Evolutionary conservation across 2,329 filamentous ascomycete species (phyloP).

Genomic region (Trichoderma arundinaceum): DNA sequence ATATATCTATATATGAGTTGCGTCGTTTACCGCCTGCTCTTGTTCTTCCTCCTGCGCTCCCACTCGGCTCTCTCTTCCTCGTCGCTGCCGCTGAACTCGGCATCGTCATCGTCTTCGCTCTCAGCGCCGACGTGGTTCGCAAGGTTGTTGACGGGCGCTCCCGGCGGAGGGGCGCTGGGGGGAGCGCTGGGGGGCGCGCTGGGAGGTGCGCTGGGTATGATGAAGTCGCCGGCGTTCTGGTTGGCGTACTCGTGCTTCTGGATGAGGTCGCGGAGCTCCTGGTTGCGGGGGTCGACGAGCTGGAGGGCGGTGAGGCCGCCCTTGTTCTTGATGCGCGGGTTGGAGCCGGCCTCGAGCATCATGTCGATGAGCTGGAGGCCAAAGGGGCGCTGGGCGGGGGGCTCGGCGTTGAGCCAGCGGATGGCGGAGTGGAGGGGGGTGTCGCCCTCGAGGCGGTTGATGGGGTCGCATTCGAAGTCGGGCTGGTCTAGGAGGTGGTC

Average conservation of each 20-base stretch:
- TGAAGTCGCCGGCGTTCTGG: slow-evolving; percentile 64
- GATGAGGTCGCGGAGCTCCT: slow-evolving; percentile 65
- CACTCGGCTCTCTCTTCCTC: slow-evolving; percentile 68
- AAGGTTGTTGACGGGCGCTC: slow-evolving; percentile 31
- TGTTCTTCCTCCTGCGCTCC: slow-evolving; percentile 57
- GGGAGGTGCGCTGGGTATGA: slow-evolving; percentile 44
- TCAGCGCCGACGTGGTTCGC: slow-evolving; percentile 39
- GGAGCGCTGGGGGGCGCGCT: slow-evolving; percentile 38
- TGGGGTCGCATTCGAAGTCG: slow-evolving; percentile 82
- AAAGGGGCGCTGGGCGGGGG: slow-evolving; percentile 65
- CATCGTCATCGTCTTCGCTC: slow-evolving; percentile 56
- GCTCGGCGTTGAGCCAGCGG: slow-evolving; percentile 74
- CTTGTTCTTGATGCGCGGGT: slow-evolving; percentile 67
- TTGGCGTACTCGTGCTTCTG: slow-evolving; percentile 72
- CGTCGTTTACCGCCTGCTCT: slow-evolving; percentile 20
- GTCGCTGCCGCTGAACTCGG: slow-evolving; percentile 68
- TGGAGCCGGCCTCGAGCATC: slow-evolving; percentile 78
- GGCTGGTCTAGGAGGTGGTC: slow-evolving; percentile 83
- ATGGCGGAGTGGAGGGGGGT: slow-evolving; percentile 81
- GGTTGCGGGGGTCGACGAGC: slow-evolving; percentile 74
- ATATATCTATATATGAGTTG: neutral
- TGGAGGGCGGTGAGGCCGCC: slow-evolving; percentile 73
- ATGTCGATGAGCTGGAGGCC: slow-evolving; percentile 74
- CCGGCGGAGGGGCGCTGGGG: slow-evolving; percentile 35
- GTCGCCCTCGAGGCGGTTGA: slow-evolving; percentile 73